These are phyloP conservation scores for Pythium angustatum DNA, from an alignment of 352 stramenopile species.

Conservation along the genomic window DNA sequence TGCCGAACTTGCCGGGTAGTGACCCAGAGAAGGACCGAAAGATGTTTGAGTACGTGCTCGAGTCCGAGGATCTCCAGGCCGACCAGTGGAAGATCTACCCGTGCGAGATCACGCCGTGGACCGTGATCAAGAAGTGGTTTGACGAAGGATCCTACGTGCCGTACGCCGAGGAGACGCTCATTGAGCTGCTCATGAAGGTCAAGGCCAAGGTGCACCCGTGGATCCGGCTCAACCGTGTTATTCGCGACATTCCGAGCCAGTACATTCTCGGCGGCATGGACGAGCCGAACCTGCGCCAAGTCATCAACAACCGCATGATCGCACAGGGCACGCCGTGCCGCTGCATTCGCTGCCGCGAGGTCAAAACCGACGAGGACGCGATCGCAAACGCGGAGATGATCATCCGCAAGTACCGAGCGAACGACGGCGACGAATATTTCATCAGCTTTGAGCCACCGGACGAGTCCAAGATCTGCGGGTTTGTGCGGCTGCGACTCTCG, in stretches of 20 bases:
- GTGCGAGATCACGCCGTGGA: conserved; percentile 92
- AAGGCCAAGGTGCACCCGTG: conserved; percentile 93
- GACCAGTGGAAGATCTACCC: conserved; percentile 97
- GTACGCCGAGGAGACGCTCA: conserved; percentile 87
- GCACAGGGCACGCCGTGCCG: conserved; percentile 67
- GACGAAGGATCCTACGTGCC: conserved; percentile 87
- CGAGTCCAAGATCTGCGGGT: conserved; percentile 89
- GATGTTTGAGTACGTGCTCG: conserved; percentile 92
- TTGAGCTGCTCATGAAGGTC: conserved; percentile 88
- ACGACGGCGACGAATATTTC: conserved; percentile 90
- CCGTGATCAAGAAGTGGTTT: conserved; percentile 91
- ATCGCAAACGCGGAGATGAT: conserved; percentile 73
- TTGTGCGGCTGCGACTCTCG: conserved; percentile 85
- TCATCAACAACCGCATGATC: conserved; percentile 86
- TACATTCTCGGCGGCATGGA: conserved; percentile 93
- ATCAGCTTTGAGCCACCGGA: conserved; percentile 92
- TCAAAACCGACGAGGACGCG: conserved; percentile 84
- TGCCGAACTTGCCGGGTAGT: conserved; percentile 91
- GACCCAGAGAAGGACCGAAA: conserved; percentile 75
- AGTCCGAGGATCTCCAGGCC: conserved; percentile 87
- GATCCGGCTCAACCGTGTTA: conserved; percentile 93
- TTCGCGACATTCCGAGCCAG: conserved; percentile 93
- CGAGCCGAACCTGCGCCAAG: conserved; percentile 90
- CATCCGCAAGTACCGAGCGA: conserved; percentile 82
- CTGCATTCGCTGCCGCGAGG: conserved; percentile 92